Conservation (phyloP, 2,329 filamentous ascomycete genomes). For the Alternaria viburni region DNA sequence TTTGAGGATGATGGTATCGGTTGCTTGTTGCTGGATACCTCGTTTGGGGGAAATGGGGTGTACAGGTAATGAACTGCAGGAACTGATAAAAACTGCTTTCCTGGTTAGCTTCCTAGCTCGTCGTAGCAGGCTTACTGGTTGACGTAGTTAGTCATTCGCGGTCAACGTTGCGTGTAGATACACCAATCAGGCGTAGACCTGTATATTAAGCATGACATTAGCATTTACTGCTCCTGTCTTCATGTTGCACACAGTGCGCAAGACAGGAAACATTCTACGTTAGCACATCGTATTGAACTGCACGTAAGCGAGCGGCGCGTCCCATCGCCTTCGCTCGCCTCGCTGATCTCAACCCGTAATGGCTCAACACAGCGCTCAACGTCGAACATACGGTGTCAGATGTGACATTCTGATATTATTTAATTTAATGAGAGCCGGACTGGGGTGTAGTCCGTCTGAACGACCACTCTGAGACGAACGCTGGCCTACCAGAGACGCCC, state of each 20-base stretch:
- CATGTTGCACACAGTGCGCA: neutral
- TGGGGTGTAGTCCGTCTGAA: neutral
- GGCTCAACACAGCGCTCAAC: neutral
- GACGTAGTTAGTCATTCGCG: too few species aligned
- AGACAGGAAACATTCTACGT: neutral
- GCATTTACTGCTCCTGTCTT: neutral
- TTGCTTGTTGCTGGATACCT: neutral
- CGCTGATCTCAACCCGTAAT: neutral
- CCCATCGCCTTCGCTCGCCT: neutral
- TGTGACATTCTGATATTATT: neutral
- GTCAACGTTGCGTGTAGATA: too few species aligned
- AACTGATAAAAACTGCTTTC: neutral
- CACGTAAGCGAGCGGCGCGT: neutral
- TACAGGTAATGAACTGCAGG: neutral
- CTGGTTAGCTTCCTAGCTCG: neutral
- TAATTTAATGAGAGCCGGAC: neutral
- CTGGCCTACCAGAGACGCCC: constrained; percentile 1
- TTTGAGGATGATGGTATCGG: neutral
- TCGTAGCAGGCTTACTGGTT: neutral
- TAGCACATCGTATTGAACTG: neutral
- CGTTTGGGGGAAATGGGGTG: neutral
- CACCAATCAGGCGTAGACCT: neutral
- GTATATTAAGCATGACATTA: neutral
- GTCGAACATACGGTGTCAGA: neutral
- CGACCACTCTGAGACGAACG: neutral